phyloP scores from a whole-genome alignment of 345 rosid genomes.

The Abelmoschus esculentus region DNA sequence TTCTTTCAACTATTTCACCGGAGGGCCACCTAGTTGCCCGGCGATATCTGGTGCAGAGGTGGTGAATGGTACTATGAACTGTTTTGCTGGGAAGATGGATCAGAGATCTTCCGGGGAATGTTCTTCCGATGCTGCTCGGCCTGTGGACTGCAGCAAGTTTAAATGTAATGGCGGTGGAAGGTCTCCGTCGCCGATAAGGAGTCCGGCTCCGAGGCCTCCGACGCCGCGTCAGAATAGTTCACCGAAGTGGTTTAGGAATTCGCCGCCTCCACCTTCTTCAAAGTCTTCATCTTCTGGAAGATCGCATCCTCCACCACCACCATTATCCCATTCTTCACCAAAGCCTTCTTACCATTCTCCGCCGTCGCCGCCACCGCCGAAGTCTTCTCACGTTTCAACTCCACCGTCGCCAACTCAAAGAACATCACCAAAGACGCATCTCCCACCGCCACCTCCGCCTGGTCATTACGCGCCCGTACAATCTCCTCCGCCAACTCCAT shows the following conservation, averaged over 20 bases:
- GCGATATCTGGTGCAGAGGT: constrained; percentile 19
- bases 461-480: constrained; percentile 6
- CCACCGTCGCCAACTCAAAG: constrained; percentile 23
- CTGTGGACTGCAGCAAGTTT: neutral
- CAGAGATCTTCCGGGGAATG: constrained; percentile 1
- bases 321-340: constrained; percentile 12
- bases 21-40: constrained; percentile 47
- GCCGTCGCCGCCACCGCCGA: constrained; percentile 14
- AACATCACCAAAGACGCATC: constrained; percentile 20
- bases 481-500: neutral
- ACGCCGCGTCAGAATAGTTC: neutral
- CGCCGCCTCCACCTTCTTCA: neutral
- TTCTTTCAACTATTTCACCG: neutral
- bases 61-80: neutral
- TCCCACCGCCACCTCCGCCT: constrained; percentile 24
- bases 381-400: constrained; percentile 9
- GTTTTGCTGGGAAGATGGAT: neutral
- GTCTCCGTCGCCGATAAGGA: constrained; percentile 19
- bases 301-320: neutral
- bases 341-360: constrained; percentile 25
- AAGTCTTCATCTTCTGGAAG: neutral
- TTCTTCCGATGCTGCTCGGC: neutral
- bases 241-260: neutral
- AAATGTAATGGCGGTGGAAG: constrained; percentile 1
- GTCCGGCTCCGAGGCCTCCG: constrained; percentile 15